phyloP scores from a whole-genome alignment of 768 basidiomycete species.

The Lepiota brunneoincarnata region DNA sequence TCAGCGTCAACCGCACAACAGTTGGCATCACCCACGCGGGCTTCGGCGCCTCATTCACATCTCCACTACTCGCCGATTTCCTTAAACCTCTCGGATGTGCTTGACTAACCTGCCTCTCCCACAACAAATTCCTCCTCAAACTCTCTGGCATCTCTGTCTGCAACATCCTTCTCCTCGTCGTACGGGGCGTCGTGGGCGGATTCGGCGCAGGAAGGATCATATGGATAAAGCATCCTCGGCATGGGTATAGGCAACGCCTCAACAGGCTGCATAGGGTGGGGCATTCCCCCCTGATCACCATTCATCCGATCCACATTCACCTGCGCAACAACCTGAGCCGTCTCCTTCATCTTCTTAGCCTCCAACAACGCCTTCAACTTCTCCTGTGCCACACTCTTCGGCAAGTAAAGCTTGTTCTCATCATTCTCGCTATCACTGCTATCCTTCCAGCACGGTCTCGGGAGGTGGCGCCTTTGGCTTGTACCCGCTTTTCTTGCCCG shows the following conservation, averaged over 20 bases:
- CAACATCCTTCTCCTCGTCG: slow-evolving; percentile 82
- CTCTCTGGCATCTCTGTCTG: slow-evolving; percentile 84
- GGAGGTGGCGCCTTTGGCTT: slow-evolving; percentile 64
- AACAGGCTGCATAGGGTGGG: slow-evolving; percentile 14
- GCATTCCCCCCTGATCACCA: slow-evolving; percentile 16
- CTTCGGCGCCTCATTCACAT: slow-evolving; percentile 23
- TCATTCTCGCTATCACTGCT: slow-evolving; percentile 48
- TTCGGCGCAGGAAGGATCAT: slow-evolving; percentile 68
- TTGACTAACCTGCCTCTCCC: slow-evolving; percentile 71
- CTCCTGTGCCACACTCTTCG: slow-evolving; percentile 69
- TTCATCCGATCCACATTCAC: slow-evolving; percentile 11
- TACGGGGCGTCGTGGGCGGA: slow-evolving; percentile 77
- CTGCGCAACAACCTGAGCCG: slow-evolving; percentile 16
- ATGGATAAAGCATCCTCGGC: slow-evolving; percentile 48
- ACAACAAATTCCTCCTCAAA: slow-evolving; percentile 74
- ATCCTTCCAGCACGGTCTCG: slow-evolving; percentile 65
- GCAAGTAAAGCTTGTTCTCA: slow-evolving; percentile 46
- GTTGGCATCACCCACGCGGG: slow-evolving; percentile 34
- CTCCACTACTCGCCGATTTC: slow-evolving; percentile 28
- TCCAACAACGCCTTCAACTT: slow-evolving; percentile 54
- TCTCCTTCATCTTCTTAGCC: slow-evolving; percentile 38
- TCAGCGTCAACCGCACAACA: slow-evolving; percentile 40
- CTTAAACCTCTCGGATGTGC: slow-evolving; percentile 39
- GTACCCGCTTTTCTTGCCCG: slow-evolving; percentile 37
- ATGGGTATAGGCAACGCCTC: slow-evolving; percentile 50